Evolutionary conservation across 805 yeast genomes (phyloP), one percentile per base, ranked within the genome.

Genomic region (Saccharomycopsis fodiens): DNA sequence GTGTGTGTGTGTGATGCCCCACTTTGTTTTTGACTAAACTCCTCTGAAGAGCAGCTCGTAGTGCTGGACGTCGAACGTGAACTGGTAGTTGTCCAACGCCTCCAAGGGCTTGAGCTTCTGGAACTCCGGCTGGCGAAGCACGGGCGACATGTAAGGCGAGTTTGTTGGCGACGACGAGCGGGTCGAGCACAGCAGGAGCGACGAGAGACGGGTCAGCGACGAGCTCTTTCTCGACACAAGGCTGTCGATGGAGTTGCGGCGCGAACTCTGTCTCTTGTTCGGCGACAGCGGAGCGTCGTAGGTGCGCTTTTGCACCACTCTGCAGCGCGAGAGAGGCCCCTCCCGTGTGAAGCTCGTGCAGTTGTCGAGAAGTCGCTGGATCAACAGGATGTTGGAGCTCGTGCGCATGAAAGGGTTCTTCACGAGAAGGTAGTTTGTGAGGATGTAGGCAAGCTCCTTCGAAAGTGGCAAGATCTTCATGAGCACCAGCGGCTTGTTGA

Each of bases 381-480:
- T 42, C n/a, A 48, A 32, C 8, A 40, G 40, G 4, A 51, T 35
- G 29, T 42, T 45, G 15, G 7, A 29, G 3, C 45, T 15, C 10
- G 38, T 36, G 31, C 54, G 30, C 42, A 39, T 51, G 35, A 38
- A 46, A 10, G 52, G 49, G 34, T 51, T 45, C 35, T 45, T 39
- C 4, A 45, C 46, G 37, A 51, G 43, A 20, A 51, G 41, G 35
- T 51, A 45, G n/a, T 56, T 55, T 2, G 51, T 59, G 38, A 85
- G 61, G 39, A 86, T 64, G 3, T 59, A 52, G 56, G 73, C 79
- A 45, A 86, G 68, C 51, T 81, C 82, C 16, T 64, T 58, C 23
- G 89, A 79, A 4, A 88, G 73, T 34, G 96, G 94, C 52, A 88
- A 65, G 25, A 88, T 86, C 45, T 74, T 72, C 57, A 69, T 62